These are phyloP conservation scores for Phytophthora colocasiae DNA, from an alignment of 352 stramenopile genomes.

Conservation along the genomic window DNA sequence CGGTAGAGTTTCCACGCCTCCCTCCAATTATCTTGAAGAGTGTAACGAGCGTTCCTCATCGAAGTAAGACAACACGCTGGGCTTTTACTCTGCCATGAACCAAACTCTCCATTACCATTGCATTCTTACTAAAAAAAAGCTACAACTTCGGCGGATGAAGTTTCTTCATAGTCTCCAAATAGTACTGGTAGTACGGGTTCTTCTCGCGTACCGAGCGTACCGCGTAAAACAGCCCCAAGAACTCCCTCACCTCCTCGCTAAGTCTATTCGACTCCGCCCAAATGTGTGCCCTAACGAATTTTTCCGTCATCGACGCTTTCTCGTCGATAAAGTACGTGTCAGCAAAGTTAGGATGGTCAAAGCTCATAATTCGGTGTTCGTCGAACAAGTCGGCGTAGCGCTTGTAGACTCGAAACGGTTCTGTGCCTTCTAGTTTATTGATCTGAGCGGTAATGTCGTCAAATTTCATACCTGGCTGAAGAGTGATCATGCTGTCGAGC, in stretches of 20 bases:
- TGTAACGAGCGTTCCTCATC: too few species aligned
- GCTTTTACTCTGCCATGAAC: too few species aligned
- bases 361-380: background rate
- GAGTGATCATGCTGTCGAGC: background rate
- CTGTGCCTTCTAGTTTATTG: background rate
- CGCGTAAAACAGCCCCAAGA: background rate
- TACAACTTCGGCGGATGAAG: too few species aligned
- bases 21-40: too few species aligned
- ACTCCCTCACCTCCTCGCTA: background rate
- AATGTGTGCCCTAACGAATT: background rate
- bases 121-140: too few species aligned
- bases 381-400: background rate
- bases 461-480: background rate
- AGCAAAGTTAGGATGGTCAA: background rate
- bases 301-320: background rate
- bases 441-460: background rate
- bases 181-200: conserved; percentile 1
- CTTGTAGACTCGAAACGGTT: background rate
- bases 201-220: too few species aligned
- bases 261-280: background rate
- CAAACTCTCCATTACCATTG: too few species aligned
- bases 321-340: background rate
- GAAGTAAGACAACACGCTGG: too few species aligned
- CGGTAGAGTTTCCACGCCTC: too few species aligned
- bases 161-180: background rate